Base-by-base conservation (phyloP, 2,329 filamentous ascomycete genomes). In the Colletotrichum ledebouriae region DNA sequence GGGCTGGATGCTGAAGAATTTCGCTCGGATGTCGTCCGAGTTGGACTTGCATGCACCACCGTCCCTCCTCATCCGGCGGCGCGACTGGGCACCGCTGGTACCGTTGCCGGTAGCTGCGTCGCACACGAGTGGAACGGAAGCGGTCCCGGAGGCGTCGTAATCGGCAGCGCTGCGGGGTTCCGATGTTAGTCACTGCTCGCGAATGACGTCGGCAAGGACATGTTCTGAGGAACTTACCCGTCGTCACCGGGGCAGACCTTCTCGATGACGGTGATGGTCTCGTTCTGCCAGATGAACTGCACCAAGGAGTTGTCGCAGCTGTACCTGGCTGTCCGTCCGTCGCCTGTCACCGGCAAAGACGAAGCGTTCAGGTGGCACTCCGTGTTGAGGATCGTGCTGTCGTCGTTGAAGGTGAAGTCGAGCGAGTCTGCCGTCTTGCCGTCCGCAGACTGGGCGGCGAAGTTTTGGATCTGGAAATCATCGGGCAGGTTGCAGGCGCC, bases 181-280 rank as follows among this genome's bases (percentile, higher is more conserved):
- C 6, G 50, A 71, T 17, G 72, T 67, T 46, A 57, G 46, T 33
- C 15, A 41, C 13, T 34, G 50, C 15, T 29, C 3, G 29, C 33
- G 52, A 41, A 17, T 29, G 7, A 46, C 15, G n/a, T 39, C 6
- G 5, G n/a, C 6, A 15, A 13, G n/a, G 6, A 55, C 12, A 20
- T 39, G 4, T 22, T 41, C 22, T 4, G 44, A 34, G 5, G 12
- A 4, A 74, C 79, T 72, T 75, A 83, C 81, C 78, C 80, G 5
- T 77, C 71, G 1, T 71, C 25, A 12, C 72, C 72, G 1, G 80
- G 77, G 72, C 84, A 87, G 13, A 81, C 76, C 33, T 76, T 76
- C 76, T 87, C 82, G 49, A 85, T 76, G 73, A 85, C 69, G n/a
- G 78, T 80, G 49, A 86, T 70, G 44, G 75, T 74, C 37, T 64